These are phyloP conservation scores for Trichoderma koningii DNA, from an alignment of 2,329 filamentous ascomycete species.

Conservation along the genomic window DNA sequence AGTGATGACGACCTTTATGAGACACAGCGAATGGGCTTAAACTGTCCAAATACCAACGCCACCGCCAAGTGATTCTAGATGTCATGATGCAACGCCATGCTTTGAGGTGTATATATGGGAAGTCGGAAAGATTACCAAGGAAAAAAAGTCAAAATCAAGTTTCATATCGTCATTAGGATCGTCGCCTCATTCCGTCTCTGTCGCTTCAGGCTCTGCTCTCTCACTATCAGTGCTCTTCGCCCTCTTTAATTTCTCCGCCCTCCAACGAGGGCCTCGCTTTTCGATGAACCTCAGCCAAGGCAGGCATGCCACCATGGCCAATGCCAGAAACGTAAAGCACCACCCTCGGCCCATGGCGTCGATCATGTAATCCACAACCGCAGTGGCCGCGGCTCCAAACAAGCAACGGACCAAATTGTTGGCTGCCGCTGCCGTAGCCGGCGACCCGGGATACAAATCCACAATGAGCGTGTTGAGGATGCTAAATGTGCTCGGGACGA, in stretches of 20 bases:
- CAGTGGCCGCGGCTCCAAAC: conserved; percentile 60
- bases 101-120: conserved; percentile 1
- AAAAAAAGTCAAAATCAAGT: not conserved
- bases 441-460: conserved; percentile 62
- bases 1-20: conserved; percentile 12
- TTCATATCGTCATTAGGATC: conserved; percentile 8
- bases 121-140: not conserved
- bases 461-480: conserved; percentile 65
- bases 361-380: conserved; percentile 62
- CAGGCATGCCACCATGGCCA: conserved; percentile 52
- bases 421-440: conserved; percentile 63
- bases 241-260: conserved; percentile 51
- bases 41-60: conserved; percentile 22
- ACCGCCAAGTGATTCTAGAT: conserved; percentile 26
- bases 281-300: conserved; percentile 54
- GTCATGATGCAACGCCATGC: conserved; percentile 4
- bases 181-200: not conserved
- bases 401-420: conserved; percentile 66
- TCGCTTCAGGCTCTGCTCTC: not conserved
- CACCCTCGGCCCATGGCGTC: conserved; percentile 59
- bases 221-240: conserved; percentile 32
- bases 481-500: conserved; percentile 63
- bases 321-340: conserved; percentile 61
- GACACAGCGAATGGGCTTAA: not conserved
- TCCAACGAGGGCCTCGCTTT: conserved; percentile 52